Base-by-base conservation (phyloP, 2,329 filamentous ascomycete genomes). In the Colletotrichum spaethianum region DNA sequence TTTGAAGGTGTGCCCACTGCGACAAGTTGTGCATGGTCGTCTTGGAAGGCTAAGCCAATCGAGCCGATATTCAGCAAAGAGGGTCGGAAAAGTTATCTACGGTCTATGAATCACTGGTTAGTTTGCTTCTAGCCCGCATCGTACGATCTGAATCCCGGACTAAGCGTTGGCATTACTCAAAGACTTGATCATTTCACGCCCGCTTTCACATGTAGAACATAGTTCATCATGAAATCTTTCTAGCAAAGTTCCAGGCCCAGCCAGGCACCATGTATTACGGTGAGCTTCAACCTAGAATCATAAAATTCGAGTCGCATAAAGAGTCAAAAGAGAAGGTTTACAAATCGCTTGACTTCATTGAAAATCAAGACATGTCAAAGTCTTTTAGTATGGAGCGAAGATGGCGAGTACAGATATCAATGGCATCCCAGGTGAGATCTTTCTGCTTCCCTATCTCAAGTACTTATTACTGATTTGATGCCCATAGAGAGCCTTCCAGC, bases 381-480 rank as follows among this genome's bases (percentile, higher is more conserved):
- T 86, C 68, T 72, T 76, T 61, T 76, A 81, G 26, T 82, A 80
- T 67, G 82, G 82, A n/a, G 82, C 80, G 7, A 76, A 78, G 9
- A 77, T 85, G 12, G 78, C 78, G 6, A 81, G 77, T 2, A 46
- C 85, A 0, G 80, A 85, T 68, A 75, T 86, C 1, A 80, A 81
- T 53, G 73, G 80, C 33, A 80, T 85, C 28, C 75, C 65, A 48
- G 78, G 79, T 80, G 63, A 53, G 75, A 60, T 16, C 36, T 36
- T 31, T 20, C 6, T 33, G 18, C n/a, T 44, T 59, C n/a, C 33
- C 12, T 5, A n/a, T 28, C 16, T n/a, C 3, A 31, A 50, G 7
- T 5, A 26, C 9, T 14, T 50, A 4, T 38, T 28, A 40, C 31
- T 64, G 2, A 40, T 16, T 26, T 31, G 72, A 68, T 12, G 14